Conservation (phyloP, 495 filamentous ascomycete genomes). For the Penicillium psychrofluorescens region DNA sequence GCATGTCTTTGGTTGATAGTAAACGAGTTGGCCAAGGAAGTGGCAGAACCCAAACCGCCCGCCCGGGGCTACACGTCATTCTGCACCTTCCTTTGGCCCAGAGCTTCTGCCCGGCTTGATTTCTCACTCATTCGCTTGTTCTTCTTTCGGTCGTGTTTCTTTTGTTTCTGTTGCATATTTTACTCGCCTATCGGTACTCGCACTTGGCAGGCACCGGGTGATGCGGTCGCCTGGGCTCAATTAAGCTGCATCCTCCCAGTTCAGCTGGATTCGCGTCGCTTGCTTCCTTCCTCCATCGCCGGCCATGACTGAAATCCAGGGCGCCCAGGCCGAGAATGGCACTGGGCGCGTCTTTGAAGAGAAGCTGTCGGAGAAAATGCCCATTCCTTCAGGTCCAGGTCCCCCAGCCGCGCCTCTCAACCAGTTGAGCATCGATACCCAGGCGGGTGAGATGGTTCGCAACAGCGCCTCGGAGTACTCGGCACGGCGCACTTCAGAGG, state of each 20-base stretch:
- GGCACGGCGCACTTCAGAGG: conserved; percentile 12
- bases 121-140: no score
- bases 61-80: no score
- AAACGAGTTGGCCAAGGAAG: no score
- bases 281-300: neutral
- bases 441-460: conserved; percentile 9
- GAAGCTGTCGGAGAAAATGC: conserved; percentile 14
- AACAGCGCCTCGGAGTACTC: conserved; percentile 15
- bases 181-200: no score
- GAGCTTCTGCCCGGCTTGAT: no score
- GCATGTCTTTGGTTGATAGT: no score
- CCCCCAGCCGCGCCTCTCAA: conserved; percentile 1
- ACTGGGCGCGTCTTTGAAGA: conserved; percentile 7
- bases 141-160: no score
- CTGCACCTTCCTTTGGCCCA: no score
- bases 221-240: no score
- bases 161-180: no score
- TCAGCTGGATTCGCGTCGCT: conserved; percentile 1
- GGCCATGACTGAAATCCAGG: conserved; percentile 9
- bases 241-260: neutral
- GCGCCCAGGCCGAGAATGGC: conserved; percentile 8
- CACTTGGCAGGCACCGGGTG: no score
- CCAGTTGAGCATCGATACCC: conserved; percentile 17
- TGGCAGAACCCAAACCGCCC: no score
- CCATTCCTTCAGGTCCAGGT: conserved; percentile 1